A percentile compares a stretch with the other conserved stretches of the same genome.
Evolutionary conservation across 192 early-diverging fungal genomes (phyloP).

Genomic region (Podila epigama): DNA sequence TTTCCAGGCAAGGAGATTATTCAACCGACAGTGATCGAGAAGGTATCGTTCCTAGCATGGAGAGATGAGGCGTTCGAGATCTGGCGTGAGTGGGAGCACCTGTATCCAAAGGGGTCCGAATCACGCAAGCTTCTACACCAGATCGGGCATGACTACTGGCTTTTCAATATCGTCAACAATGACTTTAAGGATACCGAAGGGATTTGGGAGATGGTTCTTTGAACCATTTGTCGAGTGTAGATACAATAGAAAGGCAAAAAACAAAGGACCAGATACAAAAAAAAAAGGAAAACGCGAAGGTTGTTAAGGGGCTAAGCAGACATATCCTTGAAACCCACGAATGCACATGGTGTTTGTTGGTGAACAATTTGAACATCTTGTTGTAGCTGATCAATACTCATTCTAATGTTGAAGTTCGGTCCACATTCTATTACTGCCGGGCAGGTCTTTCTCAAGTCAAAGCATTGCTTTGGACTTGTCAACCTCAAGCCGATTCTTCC

Average conservation of each 20-base stretch:
- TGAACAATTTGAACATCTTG: too few relatives aligned
- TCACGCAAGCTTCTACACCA: conserved; percentile 67
- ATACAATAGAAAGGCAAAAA: too few relatives aligned
- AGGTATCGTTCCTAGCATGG: conserved; percentile 81
- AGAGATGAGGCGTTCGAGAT: conserved; percentile 86
- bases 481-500: conserved; percentile 93
- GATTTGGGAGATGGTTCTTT: background rate
- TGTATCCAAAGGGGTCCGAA: conserved; percentile 66
- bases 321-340: too few relatives aligned
- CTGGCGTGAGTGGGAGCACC: conserved; percentile 79
- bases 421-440: conserved; percentile 70
- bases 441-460: conserved; percentile 80
- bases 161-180: conserved; percentile 86
- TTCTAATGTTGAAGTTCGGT: conserved; percentile 68
- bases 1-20: conserved; percentile 91
- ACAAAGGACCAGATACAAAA: too few relatives aligned
- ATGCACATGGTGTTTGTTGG: too few relatives aligned
- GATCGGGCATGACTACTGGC: conserved; percentile 71
- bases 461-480: conserved; percentile 80
- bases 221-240: too few relatives aligned
- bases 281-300: too few relatives aligned
- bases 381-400: too few relatives aligned
- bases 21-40: conserved; percentile 85
- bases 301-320: too few relatives aligned
- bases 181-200: conserved; percentile 63